Evolutionary conservation across 306 rosid genomes (phyloP), one percentile per base, ranked within the genome.

Genomic region (Vigna hirtella): DNA sequence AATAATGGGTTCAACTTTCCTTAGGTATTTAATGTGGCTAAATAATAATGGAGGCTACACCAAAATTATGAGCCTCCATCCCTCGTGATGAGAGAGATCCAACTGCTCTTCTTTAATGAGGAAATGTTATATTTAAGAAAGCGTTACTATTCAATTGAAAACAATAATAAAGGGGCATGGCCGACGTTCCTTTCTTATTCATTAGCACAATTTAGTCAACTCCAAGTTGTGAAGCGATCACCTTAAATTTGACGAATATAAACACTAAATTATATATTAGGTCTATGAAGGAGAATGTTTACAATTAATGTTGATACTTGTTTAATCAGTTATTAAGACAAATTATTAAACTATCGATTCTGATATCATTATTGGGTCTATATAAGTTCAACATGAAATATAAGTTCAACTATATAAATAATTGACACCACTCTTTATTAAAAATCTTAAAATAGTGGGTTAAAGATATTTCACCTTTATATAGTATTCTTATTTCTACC

Each of bases 1-100:
- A 79, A 79, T 20, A 77, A 84, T 83, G 67, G 47, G n/a, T 84
- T 82, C 87, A 72, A 73, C 87, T 68, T 26, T 72, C 90, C 79
- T 16, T 73, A 52, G 62, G 56, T 51, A 85, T 81, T 67, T 47
- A 74, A 78, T 66, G 85, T 72, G 48, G 68, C 79, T 49, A 72
- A 72, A 40, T 83, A 75, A 81, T 83, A 85, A 85, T 84, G 83
- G 77, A 79, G 75, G 72, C 67, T 62, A 11, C 45, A 78, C 56
- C 55, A 85, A 43, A 73, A 56, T 80, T 67, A 66, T 53, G 81
- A 87, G 70, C 75, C 80, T 55, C 42, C 73, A 66, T 72, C 81
- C 76, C 74, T 78, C 66, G 77, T 73, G 77, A 81, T 38, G 48
- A 82, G 74, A 56, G 74, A 81, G 72, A 79, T 56, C 81, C 71